phyloP scores from a whole-genome alignment of 2,329 filamentous ascomycete genomes.

The Parafenestella ontariensis region DNA sequence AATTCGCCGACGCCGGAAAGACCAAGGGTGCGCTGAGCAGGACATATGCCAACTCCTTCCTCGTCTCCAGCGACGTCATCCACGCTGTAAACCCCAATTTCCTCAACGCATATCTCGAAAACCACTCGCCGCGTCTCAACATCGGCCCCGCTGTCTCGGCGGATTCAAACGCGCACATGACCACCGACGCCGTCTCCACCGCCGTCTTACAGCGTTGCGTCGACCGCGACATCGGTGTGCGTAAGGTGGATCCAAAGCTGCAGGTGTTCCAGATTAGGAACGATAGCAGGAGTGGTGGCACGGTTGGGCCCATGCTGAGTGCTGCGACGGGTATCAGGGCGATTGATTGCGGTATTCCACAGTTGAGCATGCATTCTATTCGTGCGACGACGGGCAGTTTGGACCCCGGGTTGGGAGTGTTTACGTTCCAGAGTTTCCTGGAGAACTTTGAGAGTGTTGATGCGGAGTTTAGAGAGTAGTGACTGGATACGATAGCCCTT shows the following conservation, averaged over 20 bases:
- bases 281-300: conserved; percentile 86
- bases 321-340: conserved; percentile 80
- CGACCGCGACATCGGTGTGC: conserved; percentile 60
- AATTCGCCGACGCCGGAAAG: conserved; percentile 56
- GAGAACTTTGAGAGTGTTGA: conserved; percentile 87
- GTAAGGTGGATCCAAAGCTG: conserved; percentile 61
- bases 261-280: conserved; percentile 97
- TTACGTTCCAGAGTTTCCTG: conserved; percentile 88
- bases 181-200: conserved; percentile 86
- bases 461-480: conserved; percentile 68
- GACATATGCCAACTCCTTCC: conserved; percentile 90
- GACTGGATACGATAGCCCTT: not conserved
- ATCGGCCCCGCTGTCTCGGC: conserved; percentile 80
- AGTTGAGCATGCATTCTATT: conserved; percentile 93
- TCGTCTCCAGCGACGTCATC: conserved; percentile 90
- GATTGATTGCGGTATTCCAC: conserved; percentile 87
- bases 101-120: conserved; percentile 78
- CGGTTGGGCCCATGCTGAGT: conserved; percentile 91
- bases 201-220: conserved; percentile 81
- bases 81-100: conserved; percentile 98
- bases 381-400: conserved; percentile 84
- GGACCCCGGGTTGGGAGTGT: conserved; percentile 87
- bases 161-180: conserved; percentile 95
- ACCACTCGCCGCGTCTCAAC: conserved; percentile 88
- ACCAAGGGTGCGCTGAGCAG: conserved; percentile 70